Conservation (phyloP, 2,329 filamentous ascomycete species). For the Monosporascus sp. region DNA sequence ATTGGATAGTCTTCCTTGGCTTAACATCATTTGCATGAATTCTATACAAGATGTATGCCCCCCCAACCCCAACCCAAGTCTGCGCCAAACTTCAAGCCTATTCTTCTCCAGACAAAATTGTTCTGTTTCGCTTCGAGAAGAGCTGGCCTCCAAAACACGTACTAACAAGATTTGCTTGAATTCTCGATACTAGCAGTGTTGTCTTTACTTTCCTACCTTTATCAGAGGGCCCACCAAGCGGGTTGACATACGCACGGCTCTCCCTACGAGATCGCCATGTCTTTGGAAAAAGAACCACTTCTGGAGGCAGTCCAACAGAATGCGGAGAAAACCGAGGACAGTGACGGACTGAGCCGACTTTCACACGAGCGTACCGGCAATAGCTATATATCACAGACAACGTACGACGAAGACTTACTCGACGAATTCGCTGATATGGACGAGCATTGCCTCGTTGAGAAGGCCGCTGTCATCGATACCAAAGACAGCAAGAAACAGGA, state of each 20-base stretch:
- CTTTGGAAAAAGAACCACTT: background rate
- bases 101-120: background rate
- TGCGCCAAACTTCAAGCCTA: background rate
- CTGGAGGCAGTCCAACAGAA: background rate
- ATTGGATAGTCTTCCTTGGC: background rate
- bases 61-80: background rate
- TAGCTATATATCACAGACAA: slow-evolving; percentile 15
- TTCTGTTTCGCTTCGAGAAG: background rate
- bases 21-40: background rate
- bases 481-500: slow-evolving; percentile 17
- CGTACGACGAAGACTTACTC: slow-evolving; percentile 16
- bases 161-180: background rate
- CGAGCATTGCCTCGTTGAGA: slow-evolving; percentile 21
- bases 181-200: background rate
- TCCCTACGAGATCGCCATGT: background rate
- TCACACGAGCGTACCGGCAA: slow-evolving; percentile 10
- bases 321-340: background rate
- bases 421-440: slow-evolving; percentile 21
- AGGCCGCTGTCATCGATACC: slow-evolving; percentile 21
- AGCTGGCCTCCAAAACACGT: background rate
- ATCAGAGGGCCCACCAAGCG: background rate
- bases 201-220: background rate
- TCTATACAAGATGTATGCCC: background rate
- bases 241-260: background rate
- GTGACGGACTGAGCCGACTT: background rate